Conservation (phyloP, 83 land plant species). For the Picea engelmannii region DNA sequence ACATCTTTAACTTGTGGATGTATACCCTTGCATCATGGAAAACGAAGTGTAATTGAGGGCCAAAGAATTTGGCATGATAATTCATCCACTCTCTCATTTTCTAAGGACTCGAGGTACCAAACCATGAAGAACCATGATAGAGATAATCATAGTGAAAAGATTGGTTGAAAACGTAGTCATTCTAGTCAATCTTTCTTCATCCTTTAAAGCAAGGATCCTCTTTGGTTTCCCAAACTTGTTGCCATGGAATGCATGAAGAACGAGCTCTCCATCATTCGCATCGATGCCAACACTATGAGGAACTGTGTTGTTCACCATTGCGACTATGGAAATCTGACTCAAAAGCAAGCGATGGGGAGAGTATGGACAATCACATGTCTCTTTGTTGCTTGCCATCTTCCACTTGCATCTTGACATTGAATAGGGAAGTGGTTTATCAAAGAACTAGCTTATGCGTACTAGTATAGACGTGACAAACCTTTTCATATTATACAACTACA, state of each 20-base stretch:
- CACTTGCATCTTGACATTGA: too few species aligned
- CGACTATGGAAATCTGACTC: constrained; percentile 36
- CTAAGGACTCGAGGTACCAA: constrained; percentile 50
- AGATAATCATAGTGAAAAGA: constrained; percentile 58
- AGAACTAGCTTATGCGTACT: too few species aligned
- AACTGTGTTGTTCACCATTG: constrained; percentile 58
- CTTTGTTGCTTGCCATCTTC: too few species aligned
- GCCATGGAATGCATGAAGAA: constrained; percentile 51
- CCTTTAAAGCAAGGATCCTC: constrained; percentile 41
- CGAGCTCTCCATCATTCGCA: constrained; percentile 48
- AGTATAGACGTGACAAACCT: too few species aligned
- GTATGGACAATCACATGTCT: too few species aligned
- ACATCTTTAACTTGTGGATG: constrained; percentile 37
- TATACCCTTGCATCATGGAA: constrained; percentile 75
- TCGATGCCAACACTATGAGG: constrained; percentile 36
- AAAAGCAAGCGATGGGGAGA: too few species aligned
- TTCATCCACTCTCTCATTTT: constrained; percentile 72
- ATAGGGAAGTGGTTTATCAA: too few species aligned
- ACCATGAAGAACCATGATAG: constrained; percentile 73
- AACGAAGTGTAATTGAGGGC: constrained; percentile 58
- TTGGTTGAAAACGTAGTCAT: constrained; percentile 29
- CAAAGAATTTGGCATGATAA: constrained; percentile 68
- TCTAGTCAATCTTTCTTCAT: constrained; percentile 31
- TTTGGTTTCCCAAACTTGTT: constrained; percentile 29
- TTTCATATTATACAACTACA: too few species aligned